phyloP scores from a whole-genome alignment of 495 filamentous ascomycete genomes.

The Platismatia glauca region DNA sequence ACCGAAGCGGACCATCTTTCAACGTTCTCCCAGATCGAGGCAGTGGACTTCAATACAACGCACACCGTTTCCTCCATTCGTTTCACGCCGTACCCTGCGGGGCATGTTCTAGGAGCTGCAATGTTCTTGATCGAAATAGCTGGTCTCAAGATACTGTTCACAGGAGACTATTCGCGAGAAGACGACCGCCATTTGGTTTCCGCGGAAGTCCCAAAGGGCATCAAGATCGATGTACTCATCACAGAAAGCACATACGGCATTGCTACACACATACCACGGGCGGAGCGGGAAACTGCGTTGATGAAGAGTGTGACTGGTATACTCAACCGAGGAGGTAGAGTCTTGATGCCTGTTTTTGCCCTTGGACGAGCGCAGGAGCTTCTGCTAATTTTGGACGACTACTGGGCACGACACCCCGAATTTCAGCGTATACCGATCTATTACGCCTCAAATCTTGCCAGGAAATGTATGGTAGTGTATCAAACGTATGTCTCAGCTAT shows the following conservation, averaged over 20 bases:
- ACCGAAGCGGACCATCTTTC: conserved; percentile 89
- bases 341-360: conserved; percentile 91
- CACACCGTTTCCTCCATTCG: conserved; percentile 93
- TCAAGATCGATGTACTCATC: conserved; percentile 91
- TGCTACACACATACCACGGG: conserved; percentile 75
- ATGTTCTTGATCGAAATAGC: conserved; percentile 98
- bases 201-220: conserved; percentile 70
- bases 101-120: conserved; percentile 93
- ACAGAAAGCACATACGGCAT: conserved; percentile 96
- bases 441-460: conserved; percentile 86
- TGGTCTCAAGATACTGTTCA: conserved; percentile 91
- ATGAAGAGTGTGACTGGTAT: conserved; percentile 92
- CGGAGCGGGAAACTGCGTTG: conserved; percentile 82
- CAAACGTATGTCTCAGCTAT: conserved; percentile 95
- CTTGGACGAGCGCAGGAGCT: conserved; percentile 89
- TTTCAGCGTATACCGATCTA: conserved; percentile 89
- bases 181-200: conserved; percentile 91
- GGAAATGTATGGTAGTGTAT: conserved; percentile 97
- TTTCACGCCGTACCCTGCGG: conserved; percentile 92
- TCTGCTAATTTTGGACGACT: conserved; percentile 90
- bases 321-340: conserved; percentile 81
- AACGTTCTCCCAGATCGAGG: conserved; percentile 87
- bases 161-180: conserved; percentile 92
- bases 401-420: conserved; percentile 81
- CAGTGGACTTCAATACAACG: conserved; percentile 96